Base-by-base conservation (phyloP, 495 filamentous ascomycete genomes). In the Xylaria flabelliformis region DNA sequence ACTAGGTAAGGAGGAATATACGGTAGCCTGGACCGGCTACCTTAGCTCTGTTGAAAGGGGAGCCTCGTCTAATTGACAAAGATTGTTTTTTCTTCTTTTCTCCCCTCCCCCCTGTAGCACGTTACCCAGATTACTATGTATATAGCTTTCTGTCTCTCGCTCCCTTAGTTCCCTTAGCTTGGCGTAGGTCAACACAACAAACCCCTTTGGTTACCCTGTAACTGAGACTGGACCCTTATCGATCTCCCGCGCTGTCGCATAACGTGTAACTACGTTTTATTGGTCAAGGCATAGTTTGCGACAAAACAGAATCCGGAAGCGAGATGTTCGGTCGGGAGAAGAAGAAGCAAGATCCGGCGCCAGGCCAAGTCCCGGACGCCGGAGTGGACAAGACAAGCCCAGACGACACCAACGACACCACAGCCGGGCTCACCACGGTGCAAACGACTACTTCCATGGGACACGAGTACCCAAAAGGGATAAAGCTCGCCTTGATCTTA, bases 401-500 rank as follows among this genome's bases (percentile, higher is more conserved):
- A 12, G 51, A 68, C 64, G 44, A 51, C 32, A 69, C 46, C 51
- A 39, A 69, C 9, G 56, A 39, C 39, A 70, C 63, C 56, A 56
- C 56, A 4, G 48, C 67, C 48, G 56, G 41, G 26, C 68, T 79
- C 10, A 66, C 55, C 4, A 24, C 39, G 41, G 67, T 39, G 13
- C 32, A 39, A 44, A 41, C 58, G 5, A 36, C 29, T 8, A 64
- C 42, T 42, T 59, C 61, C 13, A 67, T 66, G 24, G 46, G 34
- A 44, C 34, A 65, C 19, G 72, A 71, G 29, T 82, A 83, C 59
- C 81, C 81, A 9, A 46, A 59, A 1, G 81, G 81, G 1, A 12
- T 77, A 17, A 65, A 70, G 41, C 74, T 83, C 9, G 73, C 62
- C 8, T 55, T 82, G 9, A 48, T 83, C 3, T 39, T 83, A 36